Percentiles rank a stretch among this genome's conserved stretches.
phyloP scores from a whole-genome alignment of 768 basidiomycete species.

The Mycena epipterygia region DNA sequence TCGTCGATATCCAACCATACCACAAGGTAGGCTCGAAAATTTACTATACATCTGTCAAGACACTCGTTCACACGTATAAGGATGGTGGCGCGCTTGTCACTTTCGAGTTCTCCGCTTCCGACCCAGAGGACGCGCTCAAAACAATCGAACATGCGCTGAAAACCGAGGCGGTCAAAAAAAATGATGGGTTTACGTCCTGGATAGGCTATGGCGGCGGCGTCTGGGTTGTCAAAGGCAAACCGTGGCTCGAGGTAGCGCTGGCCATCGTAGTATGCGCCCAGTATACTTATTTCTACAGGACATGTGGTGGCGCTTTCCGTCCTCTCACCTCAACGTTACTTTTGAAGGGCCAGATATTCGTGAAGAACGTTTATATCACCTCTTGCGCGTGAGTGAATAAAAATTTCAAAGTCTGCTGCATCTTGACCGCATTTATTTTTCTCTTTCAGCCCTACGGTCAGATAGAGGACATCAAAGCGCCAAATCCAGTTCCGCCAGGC shows the following conservation, averaged over 20 bases:
- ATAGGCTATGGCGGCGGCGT: constrained; percentile 63
- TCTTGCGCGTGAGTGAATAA: constrained; percentile 74
- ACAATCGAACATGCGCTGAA: constrained; percentile 65
- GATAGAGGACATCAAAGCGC: constrained; percentile 75
- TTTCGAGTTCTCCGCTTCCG: constrained; percentile 67
- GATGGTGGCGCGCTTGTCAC: constrained; percentile 90
- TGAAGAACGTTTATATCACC: constrained; percentile 83
- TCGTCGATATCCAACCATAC: constrained; percentile 75
- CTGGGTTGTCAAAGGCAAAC: constrained; percentile 83
- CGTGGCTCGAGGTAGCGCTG: constrained; percentile 81
- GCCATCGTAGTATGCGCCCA: neutral
- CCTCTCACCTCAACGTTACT: constrained; percentile 76
- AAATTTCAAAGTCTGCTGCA: neutral
- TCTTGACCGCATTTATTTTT: too few species aligned
- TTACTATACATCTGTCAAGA: too few species aligned
- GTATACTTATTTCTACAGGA: constrained; percentile 64
- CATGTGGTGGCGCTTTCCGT: constrained; percentile 86
- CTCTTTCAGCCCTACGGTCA: constrained; percentile 82
- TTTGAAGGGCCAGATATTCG: constrained; percentile 92
- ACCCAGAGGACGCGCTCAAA: constrained; percentile 54
- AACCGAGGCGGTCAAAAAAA: constrained; percentile 55
- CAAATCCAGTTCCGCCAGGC: constrained; percentile 74
- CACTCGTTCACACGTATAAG: too few species aligned
- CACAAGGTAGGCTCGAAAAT: too few species aligned
- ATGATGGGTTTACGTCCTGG: constrained; percentile 78